Evolutionary conservation across 345 rosid species (phyloP).

Genomic region (Ceriops decandra): DNA sequence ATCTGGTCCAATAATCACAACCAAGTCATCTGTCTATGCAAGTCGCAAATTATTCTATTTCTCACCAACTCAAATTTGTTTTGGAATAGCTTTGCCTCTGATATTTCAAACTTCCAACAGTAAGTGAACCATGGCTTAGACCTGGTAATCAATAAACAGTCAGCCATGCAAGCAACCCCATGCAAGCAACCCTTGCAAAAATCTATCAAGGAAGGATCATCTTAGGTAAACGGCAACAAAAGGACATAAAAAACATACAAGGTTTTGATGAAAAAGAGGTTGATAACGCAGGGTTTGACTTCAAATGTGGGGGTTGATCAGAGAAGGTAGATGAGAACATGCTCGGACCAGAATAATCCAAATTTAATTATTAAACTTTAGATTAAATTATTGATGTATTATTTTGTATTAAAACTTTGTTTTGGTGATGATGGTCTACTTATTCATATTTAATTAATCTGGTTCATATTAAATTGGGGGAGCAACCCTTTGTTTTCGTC

Average conservation of each 20-base stretch:
- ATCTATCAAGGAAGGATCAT: not conserved
- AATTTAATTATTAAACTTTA: constrained; percentile 24
- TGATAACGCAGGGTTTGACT: constrained; percentile 47
- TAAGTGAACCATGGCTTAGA: not conserved
- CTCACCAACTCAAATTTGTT: not conserved
- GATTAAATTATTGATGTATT: constrained; percentile 17
- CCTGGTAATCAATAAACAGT: not conserved
- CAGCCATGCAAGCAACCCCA: not conserved
- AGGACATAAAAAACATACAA: constrained; percentile 1
- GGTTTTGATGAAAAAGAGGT: constrained; percentile 19
- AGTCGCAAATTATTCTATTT: not conserved
- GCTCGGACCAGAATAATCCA: constrained; percentile 29
- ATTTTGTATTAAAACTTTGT: constrained; percentile 10
- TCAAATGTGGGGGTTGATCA: constrained; percentile 25
- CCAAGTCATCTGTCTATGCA: constrained; percentile 8
- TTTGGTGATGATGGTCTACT: constrained; percentile 28
- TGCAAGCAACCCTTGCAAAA: not conserved
- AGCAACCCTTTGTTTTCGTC: constrained; percentile 40
- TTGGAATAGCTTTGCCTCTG: not conserved
- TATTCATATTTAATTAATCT: constrained; percentile 6
- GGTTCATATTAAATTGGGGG: constrained; percentile 32
- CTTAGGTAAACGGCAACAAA: constrained; percentile 7
- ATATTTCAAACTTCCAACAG: not conserved
- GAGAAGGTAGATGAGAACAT: constrained; percentile 15
- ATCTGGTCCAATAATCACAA: constrained; percentile 29